Base-by-base conservation (phyloP, 768 basidiomycete genomes). In the Cystofilobasidium ferigula region DNA sequence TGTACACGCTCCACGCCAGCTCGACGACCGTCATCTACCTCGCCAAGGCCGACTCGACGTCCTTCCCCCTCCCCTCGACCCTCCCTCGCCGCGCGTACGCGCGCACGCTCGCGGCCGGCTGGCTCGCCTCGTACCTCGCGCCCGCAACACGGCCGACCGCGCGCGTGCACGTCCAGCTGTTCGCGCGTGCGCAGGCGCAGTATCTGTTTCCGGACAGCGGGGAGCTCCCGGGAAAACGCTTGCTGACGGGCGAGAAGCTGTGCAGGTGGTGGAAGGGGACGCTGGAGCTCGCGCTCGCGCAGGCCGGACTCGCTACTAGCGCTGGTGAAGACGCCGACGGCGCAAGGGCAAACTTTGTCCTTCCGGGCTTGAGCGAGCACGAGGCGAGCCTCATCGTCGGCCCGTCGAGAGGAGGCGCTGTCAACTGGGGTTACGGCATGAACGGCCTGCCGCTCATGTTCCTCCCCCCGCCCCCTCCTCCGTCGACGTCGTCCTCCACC, bases 231-330 rank as follows among this genome's bases (percentile, higher is more conserved):
- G 83, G 82, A 2, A 97, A 97, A 76, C 81, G 77, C 22, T 85
- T 87, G 1, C 76, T 94, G 62, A 81, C 82, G 51, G 95, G 97
- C 73, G 79, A 85, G 51, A 81, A 82, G 72, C 81, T 98, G 3
- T 90, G 90, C 73, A 83, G 80, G 43, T 99, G 95, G 95, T 99
- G 95, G 95, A 88, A 86, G 74, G 81, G 82, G 26, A 79, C 88
- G 34, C 75, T 93, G 57, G 80, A 82, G 62, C 78, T 80, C 30
- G 83, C 86, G 6, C 83, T 80, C 5, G 70, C 68, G 47, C 79
- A 79, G 24, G 71, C 36, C 8, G 57, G 47, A 26, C 6, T 20
- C 35, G 53, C 28, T 8, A 54, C 43, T 14, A 38, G 24, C 22
- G 32, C 30, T 20, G 10, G 43, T 12, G 43, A 45, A 26, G 32